phyloP scores from a whole-genome alignment of 192 early-diverging fungal species.

The Rhizophagus sp. region DNA sequence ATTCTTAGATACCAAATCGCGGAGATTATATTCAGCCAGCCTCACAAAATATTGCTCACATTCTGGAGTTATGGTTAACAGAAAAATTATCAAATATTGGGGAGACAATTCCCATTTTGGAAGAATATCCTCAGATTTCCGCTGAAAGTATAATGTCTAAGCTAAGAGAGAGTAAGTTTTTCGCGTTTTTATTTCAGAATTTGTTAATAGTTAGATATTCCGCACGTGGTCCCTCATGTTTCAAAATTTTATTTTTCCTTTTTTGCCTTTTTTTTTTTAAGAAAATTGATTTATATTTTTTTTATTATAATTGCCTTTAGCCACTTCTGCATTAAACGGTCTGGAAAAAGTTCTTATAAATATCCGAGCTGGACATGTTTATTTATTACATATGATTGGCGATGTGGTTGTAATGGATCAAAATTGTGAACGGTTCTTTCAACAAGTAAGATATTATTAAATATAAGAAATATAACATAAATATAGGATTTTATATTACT shows the following conservation, averaged over 20 bases:
- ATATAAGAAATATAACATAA: not conserved
- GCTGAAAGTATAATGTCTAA: conserved; percentile 40
- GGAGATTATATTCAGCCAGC: not conserved
- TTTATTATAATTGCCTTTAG: not conserved
- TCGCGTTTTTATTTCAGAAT: not conserved
- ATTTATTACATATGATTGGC: not conserved
- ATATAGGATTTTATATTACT: not conserved
- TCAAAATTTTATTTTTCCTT: too few relatives aligned
- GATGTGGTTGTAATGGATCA: not conserved
- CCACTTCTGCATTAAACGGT: conserved; percentile 25
- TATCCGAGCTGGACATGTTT: conserved; percentile 43
- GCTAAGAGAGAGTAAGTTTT: conserved; percentile 14
- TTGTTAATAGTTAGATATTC: not conserved
- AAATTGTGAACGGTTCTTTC: not conserved
- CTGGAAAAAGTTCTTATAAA: conserved; percentile 33
- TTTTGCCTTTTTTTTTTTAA: too few relatives aligned
- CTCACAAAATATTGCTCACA: not conserved
- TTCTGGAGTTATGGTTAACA: not conserved
- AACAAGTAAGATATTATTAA: conserved; percentile 2
- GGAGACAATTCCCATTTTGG: conserved; percentile 40
- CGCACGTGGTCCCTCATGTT: too few relatives aligned
- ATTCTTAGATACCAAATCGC: not conserved
- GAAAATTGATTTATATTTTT: not conserved
- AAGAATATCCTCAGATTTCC: conserved; percentile 40
- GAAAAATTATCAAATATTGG: not conserved